Conservation (phyloP, 352 stramenopile species). For the Pythium dissotocum region DNA sequence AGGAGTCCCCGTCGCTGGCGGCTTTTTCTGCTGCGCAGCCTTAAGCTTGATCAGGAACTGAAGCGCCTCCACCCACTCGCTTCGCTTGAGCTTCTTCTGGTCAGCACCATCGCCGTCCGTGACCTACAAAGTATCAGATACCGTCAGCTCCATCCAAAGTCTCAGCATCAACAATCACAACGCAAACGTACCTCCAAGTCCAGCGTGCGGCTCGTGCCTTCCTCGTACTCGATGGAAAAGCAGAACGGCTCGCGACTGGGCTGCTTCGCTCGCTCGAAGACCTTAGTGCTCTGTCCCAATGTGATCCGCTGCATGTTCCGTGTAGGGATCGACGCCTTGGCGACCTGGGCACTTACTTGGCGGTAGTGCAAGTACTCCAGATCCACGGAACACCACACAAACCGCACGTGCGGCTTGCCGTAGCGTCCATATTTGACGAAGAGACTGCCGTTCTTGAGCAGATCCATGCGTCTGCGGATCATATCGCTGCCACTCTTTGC, state of each 20-base stretch:
- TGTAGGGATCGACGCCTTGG: slow-evolving; percentile 66
- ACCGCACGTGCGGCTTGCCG: slow-evolving; percentile 74
- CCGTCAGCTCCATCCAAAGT: neutral
- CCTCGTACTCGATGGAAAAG: slow-evolving; percentile 81
- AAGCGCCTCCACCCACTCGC: slow-evolving; percentile 69
- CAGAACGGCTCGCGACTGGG: slow-evolving; percentile 51
- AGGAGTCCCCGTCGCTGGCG: neutral
- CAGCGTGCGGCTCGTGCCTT: slow-evolving; percentile 51
- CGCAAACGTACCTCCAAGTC: slow-evolving; percentile 56
- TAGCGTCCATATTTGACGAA: slow-evolving; percentile 82
- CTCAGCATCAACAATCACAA: neutral
- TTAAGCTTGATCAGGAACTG: slow-evolving; percentile 78
- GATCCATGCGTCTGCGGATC: slow-evolving; percentile 67
- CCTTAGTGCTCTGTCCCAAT: slow-evolving; percentile 53
- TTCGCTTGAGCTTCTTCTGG: slow-evolving; percentile 59
- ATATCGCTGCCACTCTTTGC: slow-evolving; percentile 46
- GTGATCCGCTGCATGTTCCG: slow-evolving; percentile 43
- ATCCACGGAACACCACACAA: slow-evolving; percentile 78
- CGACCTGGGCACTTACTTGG: slow-evolving; percentile 39
- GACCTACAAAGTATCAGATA: slow-evolving; percentile 36
- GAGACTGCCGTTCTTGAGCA: slow-evolving; percentile 68
- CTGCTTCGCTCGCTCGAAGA: slow-evolving; percentile 68
- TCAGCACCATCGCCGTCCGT: slow-evolving; percentile 61
- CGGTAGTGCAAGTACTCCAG: slow-evolving; percentile 80
- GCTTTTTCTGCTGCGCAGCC: slow-evolving; percentile 33